Percentiles rank a stretch among this genome's conserved stretches.
Conservation (phyloP, 306 rosid genomes). For the Lathyrus oleraceus region DNA sequence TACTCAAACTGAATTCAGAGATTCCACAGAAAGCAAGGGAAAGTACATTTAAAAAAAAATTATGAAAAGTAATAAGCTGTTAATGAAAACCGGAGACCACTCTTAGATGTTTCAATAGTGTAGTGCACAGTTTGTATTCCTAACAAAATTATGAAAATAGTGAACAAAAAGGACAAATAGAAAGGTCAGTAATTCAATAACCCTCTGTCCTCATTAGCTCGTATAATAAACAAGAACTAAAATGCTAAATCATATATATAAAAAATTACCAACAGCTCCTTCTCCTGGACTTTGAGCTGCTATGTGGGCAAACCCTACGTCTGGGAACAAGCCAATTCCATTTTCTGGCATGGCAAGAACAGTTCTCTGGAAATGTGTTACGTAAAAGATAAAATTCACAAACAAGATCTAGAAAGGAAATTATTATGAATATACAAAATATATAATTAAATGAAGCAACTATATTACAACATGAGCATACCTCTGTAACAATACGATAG, state of each 20-base stretch:
- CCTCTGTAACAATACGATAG: constrained; percentile 93
- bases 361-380: constrained; percentile 66
- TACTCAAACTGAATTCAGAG: constrained; percentile 13
- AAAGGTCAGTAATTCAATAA: constrained; percentile 16
- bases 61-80: background rate
- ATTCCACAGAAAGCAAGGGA: constrained; percentile 15
- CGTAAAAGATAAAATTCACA: constrained; percentile 19
- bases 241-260: constrained; percentile 20
- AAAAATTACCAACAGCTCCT: constrained; percentile 83
- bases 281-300: constrained; percentile 96
- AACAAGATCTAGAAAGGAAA: constrained; percentile 33
- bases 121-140: constrained; percentile 15
- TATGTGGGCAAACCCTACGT: constrained; percentile 89
- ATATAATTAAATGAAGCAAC: constrained; percentile 7
- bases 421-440: background rate
- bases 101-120: constrained; percentile 14
- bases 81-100: constrained; percentile 8
- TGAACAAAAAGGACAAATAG: constrained; percentile 20
- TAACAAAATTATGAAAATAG: background rate
- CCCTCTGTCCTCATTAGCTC: constrained; percentile 10
- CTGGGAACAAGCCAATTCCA: constrained; percentile 97
- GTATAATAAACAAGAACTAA: constrained; percentile 26
- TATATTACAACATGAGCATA: constrained; percentile 36
- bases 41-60: constrained; percentile 23
- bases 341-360: constrained; percentile 99